A percentile compares a stretch with the other conserved stretches of the same genome.
These are phyloP conservation scores for Pelagophyceae sp. DNA, from an alignment of 352 stramenopile genomes.

Conservation along the genomic window DNA sequence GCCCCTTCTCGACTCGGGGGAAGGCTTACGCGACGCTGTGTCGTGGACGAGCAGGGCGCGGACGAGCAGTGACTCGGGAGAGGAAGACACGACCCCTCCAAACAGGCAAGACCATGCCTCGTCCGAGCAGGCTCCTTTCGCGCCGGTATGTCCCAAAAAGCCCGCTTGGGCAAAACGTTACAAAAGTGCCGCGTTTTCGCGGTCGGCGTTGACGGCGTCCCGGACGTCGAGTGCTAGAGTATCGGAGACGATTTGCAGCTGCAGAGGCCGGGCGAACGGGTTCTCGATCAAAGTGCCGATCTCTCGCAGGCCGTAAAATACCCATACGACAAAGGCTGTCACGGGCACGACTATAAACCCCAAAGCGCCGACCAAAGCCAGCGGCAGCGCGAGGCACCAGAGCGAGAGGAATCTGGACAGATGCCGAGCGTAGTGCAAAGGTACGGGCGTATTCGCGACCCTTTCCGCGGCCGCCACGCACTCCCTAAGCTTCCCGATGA, in stretches of 20 bases:
- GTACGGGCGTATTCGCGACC: slow-evolving; percentile 68
- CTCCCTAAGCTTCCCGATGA: slow-evolving; percentile 51
- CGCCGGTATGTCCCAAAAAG: too few species aligned
- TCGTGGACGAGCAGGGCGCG: too few species aligned
- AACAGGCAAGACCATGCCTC: too few species aligned
- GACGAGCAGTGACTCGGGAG: too few species aligned
- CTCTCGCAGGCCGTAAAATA: slow-evolving; percentile 67
- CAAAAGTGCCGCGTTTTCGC: too few species aligned
- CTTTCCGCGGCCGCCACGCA: slow-evolving; percentile 59
- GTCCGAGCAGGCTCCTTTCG: too few species aligned
- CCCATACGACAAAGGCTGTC: slow-evolving; percentile 56
- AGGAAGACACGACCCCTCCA: too few species aligned
- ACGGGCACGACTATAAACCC: slow-evolving; percentile 48
- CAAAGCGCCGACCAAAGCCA: slow-evolving; percentile 54
- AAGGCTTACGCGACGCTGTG: too few species aligned
- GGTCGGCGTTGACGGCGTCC: neutral
- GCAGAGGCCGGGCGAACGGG: slow-evolving; percentile 42
- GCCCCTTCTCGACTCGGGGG: too few species aligned
- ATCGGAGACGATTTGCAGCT: slow-evolving; percentile 10
- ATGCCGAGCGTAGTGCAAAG: slow-evolving; percentile 66
- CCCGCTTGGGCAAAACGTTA: too few species aligned
- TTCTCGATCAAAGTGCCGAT: slow-evolving; percentile 69
- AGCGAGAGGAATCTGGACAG: slow-evolving; percentile 58
- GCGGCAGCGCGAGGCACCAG: slow-evolving; percentile 61
- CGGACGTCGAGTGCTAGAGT: slow-evolving; percentile 10